A percentile compares a stretch with the other conserved stretches of the same genome.
These are phyloP conservation scores for Fusarium pseudonygamai DNA, from an alignment of 2,329 filamentous ascomycete genomes.

Conservation along the genomic window DNA sequence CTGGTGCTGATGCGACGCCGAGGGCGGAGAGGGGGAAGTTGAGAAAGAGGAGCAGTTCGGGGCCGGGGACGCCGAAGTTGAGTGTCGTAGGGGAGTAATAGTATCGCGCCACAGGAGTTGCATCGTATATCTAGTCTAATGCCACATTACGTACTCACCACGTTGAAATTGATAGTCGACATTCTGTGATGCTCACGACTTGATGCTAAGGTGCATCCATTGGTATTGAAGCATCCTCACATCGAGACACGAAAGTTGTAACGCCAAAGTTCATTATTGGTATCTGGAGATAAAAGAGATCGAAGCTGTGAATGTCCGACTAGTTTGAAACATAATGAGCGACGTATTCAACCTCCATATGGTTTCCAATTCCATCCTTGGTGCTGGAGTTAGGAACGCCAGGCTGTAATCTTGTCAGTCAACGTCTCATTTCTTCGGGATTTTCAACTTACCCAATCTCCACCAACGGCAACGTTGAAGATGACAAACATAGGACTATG, in stretches of 20 bases:
- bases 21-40: constrained; percentile 32
- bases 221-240: too few species aligned
- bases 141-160: not conserved
- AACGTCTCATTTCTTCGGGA: fast-evolving
- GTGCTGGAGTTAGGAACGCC: constrained; percentile 60
- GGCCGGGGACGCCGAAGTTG: constrained; percentile 11
- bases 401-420: constrained; percentile 49
- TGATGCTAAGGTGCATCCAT: fast-evolving
- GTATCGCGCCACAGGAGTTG: not conserved
- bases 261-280: not conserved
- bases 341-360: constrained; percentile 64
- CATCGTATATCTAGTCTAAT: not conserved
- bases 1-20: too few species aligned
- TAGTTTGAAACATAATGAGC: constrained; percentile 51
- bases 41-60: constrained; percentile 36
- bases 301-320: not conserved
- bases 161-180: fast-evolving
- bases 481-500: constrained; percentile 62
- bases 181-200: not conserved
- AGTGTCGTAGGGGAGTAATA: constrained; percentile 31
- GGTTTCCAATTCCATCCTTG: constrained; percentile 54
- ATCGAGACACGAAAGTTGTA: too few species aligned
- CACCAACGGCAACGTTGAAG: constrained; percentile 66
- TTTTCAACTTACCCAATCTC: constrained; percentile 57
- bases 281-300: not conserved